These are phyloP conservation scores for Cladophialophora immunda DNA, from an alignment of 2,329 filamentous ascomycete genomes.

Conservation along the genomic window DNA sequence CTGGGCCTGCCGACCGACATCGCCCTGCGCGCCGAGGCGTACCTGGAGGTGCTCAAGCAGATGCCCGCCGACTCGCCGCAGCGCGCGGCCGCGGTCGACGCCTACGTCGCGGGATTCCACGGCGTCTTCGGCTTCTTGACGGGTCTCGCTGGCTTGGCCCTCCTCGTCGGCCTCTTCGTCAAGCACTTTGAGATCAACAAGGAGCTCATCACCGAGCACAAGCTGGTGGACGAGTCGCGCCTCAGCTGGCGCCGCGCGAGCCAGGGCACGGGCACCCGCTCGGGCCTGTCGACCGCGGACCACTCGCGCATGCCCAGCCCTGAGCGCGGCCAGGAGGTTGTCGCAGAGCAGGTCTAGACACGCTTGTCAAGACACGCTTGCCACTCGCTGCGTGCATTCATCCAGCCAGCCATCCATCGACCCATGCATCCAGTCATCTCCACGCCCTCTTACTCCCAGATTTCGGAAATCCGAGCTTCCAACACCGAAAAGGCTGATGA, in stretches of 20 bases:
- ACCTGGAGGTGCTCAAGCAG: conserved; percentile 18
- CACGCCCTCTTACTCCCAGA: too few relatives aligned
- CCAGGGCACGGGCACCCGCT: neutral
- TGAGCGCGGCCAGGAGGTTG: neutral
- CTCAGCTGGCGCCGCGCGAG: conserved; percentile 3
- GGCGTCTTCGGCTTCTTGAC: conserved; percentile 34
- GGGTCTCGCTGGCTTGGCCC: conserved; percentile 24
- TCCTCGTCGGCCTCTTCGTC: conserved; percentile 29
- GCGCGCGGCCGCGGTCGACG: conserved; percentile 16
- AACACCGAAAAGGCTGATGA: too few relatives aligned
- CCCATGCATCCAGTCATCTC: too few relatives aligned
- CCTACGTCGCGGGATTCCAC: conserved; percentile 31
- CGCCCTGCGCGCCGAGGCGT: conserved; percentile 33
- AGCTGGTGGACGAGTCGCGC: conserved; percentile 10
- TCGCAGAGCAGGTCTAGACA: conserved; percentile 1
- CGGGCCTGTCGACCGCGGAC: neutral
- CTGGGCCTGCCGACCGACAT: conserved; percentile 26
- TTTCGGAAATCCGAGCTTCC: too few relatives aligned
- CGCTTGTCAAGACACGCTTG: too few relatives aligned
- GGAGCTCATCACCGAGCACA: conserved; percentile 31
- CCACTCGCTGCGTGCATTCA: too few relatives aligned
- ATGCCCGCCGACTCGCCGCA: conserved; percentile 8
- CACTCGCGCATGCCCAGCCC: conserved; percentile 1
- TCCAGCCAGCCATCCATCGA: too few relatives aligned
- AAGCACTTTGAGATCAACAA: conserved; percentile 33